Evolutionary conservation across 257 asterid genomes (phyloP).

Genomic region (Jacaranda copaia): DNA sequence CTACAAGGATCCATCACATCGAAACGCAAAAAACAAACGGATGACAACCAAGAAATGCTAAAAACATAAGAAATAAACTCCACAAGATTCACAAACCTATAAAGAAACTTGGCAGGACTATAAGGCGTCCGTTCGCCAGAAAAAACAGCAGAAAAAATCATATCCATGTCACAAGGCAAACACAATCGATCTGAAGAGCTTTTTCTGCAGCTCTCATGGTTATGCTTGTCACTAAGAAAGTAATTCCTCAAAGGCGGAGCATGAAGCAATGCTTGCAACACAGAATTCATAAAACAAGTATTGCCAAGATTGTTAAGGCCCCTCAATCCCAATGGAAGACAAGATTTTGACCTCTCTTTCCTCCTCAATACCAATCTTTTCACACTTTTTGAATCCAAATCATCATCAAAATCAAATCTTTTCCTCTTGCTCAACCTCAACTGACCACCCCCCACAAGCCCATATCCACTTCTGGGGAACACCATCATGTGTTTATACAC

Average conservation of each 20-base stretch:
- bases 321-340: constrained; percentile 76
- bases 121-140: constrained; percentile 70
- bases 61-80: constrained; percentile 19
- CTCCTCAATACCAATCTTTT: constrained; percentile 55
- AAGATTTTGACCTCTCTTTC: constrained; percentile 64
- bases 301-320: constrained; percentile 78
- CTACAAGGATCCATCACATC: constrained; percentile 19
- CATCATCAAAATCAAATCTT: constrained; percentile 68
- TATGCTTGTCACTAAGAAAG: constrained; percentile 68
- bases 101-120: constrained; percentile 79
- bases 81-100: constrained; percentile 56
- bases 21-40: neutral
- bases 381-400: constrained; percentile 55
- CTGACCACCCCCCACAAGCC: constrained; percentile 40
- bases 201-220: constrained; percentile 54
- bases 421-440: constrained; percentile 71
- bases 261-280: constrained; percentile 78
- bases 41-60: constrained; percentile 26
- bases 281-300: constrained; percentile 83
- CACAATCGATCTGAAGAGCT: constrained; percentile 55
- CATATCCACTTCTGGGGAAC: constrained; percentile 48
- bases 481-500: constrained; percentile 48
- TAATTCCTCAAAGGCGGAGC: constrained; percentile 77
- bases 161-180: constrained; percentile 76
- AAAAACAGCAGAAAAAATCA: constrained; percentile 62